Evolutionary conservation across 768 basidiomycete genomes (phyloP).

Genomic region (Tylopilus vinaceipallidus): DNA sequence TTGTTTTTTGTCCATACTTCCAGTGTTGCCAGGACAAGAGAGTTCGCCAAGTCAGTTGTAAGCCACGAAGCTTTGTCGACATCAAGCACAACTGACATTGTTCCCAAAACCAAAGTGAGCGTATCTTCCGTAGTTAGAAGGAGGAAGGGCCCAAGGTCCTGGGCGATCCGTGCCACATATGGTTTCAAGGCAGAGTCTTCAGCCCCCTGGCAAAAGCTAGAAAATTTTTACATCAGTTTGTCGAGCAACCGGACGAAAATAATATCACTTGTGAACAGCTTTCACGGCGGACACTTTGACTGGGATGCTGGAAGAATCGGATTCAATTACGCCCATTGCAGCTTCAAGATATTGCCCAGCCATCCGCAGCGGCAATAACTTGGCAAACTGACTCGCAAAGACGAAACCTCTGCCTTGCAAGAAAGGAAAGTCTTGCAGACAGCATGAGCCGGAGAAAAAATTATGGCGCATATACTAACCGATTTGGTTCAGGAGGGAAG

Average conservation of each 20-base stretch:
- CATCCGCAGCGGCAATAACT: conserved; percentile 65
- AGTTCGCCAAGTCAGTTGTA: conserved; percentile 58
- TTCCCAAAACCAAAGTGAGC: conserved; percentile 82
- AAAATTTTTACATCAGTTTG: conserved; percentile 9
- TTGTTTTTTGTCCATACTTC: conserved; percentile 86
- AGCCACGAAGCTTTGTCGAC: conserved; percentile 75
- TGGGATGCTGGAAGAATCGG: conserved; percentile 66
- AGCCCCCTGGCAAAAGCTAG: conserved; percentile 67
- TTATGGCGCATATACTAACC: conserved; percentile 45
- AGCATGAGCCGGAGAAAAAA: neutral
- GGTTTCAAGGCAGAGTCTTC: conserved; percentile 55
- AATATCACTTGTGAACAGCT: conserved; percentile 83
- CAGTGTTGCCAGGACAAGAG: conserved; percentile 64
- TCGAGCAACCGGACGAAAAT: neutral
- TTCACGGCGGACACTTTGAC: conserved; percentile 94
- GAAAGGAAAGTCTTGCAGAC: conserved; percentile 73
- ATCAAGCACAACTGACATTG: conserved; percentile 75
- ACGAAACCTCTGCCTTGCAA: conserved; percentile 94
- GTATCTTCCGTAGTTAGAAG: conserved; percentile 82
- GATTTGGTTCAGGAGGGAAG: conserved; percentile 65
- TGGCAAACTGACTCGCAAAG: conserved; percentile 87
- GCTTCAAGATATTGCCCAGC: conserved; percentile 87
- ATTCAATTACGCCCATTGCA: conserved; percentile 82
- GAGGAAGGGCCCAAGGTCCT: conserved; percentile 82
- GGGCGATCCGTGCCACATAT: conserved; percentile 71